Evolutionary conservation across 371 early-diverging fungal genomes (phyloP).

Genomic region (Circinella umbellata): DNA sequence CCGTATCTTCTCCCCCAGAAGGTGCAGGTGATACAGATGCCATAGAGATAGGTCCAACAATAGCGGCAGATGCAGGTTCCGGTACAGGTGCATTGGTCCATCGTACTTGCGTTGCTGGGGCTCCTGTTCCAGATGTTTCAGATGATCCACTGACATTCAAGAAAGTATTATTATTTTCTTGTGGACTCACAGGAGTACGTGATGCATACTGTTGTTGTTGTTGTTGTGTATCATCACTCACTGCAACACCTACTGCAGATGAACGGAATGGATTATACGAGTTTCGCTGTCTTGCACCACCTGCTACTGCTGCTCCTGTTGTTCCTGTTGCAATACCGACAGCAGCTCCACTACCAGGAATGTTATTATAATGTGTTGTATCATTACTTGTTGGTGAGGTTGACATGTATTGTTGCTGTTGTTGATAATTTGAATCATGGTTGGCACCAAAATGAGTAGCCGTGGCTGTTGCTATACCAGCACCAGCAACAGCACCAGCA

Average conservation of each 20-base stretch:
- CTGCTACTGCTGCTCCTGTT: not conserved
- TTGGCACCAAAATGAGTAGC: not conserved
- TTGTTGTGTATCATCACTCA: conserved; percentile 21
- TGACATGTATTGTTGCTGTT: conserved; percentile 1
- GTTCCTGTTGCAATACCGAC: not conserved
- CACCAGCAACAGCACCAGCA: conserved; percentile 19
- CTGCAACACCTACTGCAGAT: conserved; percentile 30
- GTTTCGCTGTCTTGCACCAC: conserved; percentile 10
- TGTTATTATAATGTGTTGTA: not conserved
- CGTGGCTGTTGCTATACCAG: conserved; percentile 30
- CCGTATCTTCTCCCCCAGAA: not conserved
- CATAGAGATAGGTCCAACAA: conserved; percentile 13
- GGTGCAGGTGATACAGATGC: not conserved
- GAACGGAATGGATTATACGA: conserved; percentile 44
- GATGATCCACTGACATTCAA: not conserved
- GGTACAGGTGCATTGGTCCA: conserved; percentile 12
- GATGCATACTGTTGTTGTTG: conserved; percentile 15
- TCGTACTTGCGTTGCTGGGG: conserved; percentile 2
- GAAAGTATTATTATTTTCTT: not conserved
- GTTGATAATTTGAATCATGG: not conserved
- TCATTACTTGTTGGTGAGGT: not conserved
- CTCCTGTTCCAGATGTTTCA: not conserved
- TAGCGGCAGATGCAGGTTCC: conserved; percentile 7
- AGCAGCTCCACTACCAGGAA: not conserved
- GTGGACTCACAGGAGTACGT: conserved; percentile 1